Evolutionary conservation across 345 rosid species (phyloP), one percentile per base, ranked within the genome.

Genomic region (Corchorus capsularis): DNA sequence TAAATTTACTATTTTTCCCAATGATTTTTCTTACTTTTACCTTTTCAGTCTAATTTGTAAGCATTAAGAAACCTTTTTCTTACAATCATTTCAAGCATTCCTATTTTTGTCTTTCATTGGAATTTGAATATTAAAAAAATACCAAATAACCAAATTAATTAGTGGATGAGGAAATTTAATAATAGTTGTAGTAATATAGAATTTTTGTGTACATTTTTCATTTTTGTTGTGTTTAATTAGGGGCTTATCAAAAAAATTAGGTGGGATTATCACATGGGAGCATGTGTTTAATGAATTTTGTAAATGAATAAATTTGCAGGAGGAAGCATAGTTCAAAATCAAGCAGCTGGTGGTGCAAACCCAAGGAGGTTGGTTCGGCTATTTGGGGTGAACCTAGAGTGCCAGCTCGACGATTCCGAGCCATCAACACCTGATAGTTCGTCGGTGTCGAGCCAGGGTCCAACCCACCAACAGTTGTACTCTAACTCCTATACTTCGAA

Each of bases 311-410:
- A 45, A 59, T 63, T 8, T 84, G 75, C 75, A 22, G 35, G 45
- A 5, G 76, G 22, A 63, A 70, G 8, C 7, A 4, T 79, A 2
- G 85, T 60, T 47, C 84, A 87, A 83, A 79, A 19, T 73, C 89
- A 74, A 47, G 78, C 76, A 47, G 73, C 75, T 19, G 62, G 78
- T 16, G 32, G 19, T 5, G 93, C 90, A 74, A 92, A 86, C 82
- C 86, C 94, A 5, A 94, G 75, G 87, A 86, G 86, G 57, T 73
- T 90, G 63, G 63, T 94, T 57, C 89, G 98, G 87, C 82, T 94
- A 16, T 94, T 94, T 66, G 98, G 98, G 49, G 97, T 94, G 78
- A 90, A 94, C 83, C 66, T 94, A 89, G 95, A 94, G 82, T 94
- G 94, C 81, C 92, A 91, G 78, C 86, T 83, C 5, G 91, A 87